Percentiles rank a stretch among this genome's conserved stretches.
These are phyloP conservation scores for Geosmithia morbida DNA, from an alignment of 2,329 filamentous ascomycete genomes.

Conservation along the genomic window DNA sequence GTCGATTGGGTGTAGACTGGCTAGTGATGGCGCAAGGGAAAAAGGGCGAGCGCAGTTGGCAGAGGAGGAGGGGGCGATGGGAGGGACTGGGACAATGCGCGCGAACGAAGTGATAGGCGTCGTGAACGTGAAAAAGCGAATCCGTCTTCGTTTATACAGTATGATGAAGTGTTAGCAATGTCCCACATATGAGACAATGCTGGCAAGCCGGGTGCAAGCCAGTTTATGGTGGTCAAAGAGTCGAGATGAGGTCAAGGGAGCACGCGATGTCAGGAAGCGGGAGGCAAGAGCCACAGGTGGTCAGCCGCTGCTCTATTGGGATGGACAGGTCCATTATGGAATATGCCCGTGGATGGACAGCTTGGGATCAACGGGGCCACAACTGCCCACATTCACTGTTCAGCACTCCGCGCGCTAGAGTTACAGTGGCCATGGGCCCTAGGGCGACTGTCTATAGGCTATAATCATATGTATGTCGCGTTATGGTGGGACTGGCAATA, in stretches of 20 bases:
- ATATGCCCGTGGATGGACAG: too few relatives aligned
- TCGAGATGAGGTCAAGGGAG: not conserved
- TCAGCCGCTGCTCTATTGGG: not conserved
- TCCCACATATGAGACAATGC: not conserved
- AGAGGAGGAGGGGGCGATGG: not conserved
- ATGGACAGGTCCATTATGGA: too few relatives aligned
- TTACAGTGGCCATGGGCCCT: too few relatives aligned
- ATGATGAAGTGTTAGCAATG: not conserved
- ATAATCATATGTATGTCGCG: too few relatives aligned
- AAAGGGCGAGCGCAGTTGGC: not conserved
- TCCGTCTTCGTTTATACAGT: not conserved
- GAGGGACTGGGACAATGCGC: not conserved
- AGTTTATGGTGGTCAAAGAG: not conserved
- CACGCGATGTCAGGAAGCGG: not conserved
- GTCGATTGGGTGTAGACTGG: not conserved
- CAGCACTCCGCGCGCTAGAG: too few relatives aligned
- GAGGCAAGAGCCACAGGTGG: not conserved
- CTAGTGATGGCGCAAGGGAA: not conserved
- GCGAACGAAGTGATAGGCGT: not conserved
- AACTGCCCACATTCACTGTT: too few relatives aligned
- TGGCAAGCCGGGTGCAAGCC: not conserved
- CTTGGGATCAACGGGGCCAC: too few relatives aligned
- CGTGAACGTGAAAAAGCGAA: not conserved
- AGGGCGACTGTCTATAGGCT: too few relatives aligned
- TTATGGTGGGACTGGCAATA: too few relatives aligned